These are phyloP conservation scores for Testicularia cyperi DNA, from an alignment of 1,284 basidiomycete genomes.

Conservation along the genomic window DNA sequence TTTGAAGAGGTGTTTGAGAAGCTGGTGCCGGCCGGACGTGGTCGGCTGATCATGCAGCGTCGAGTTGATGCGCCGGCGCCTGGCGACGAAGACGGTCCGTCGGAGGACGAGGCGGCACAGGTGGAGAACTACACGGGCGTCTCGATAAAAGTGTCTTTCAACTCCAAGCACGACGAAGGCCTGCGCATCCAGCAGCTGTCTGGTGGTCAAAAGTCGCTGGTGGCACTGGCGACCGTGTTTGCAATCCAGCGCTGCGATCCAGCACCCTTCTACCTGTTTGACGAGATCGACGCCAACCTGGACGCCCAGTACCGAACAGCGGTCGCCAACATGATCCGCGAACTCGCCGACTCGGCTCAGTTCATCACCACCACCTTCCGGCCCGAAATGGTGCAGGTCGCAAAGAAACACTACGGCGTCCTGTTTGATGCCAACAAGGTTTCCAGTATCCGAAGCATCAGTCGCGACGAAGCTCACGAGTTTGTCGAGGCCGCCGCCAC, in stretches of 20 bases:
- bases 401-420: constrained; percentile 98
- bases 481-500: constrained; percentile 70
- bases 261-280: constrained; percentile 99
- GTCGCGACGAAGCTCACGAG: constrained; percentile 78
- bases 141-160: constrained; percentile 97
- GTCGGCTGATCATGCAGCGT: constrained; percentile 86
- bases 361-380: constrained; percentile 99
- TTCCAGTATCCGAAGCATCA: constrained; percentile 75
- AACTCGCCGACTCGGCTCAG: constrained; percentile 80
- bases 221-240: constrained; percentile 93
- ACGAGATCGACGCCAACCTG: constrained; percentile 97
- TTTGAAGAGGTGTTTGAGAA: constrained; percentile 97
- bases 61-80: constrained; percentile 70
- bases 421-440: constrained; percentile 94
- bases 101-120: constrained; percentile 58
- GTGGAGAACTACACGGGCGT: constrained; percentile 96
- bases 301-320: constrained; percentile 97
- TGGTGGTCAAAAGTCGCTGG: constrained; percentile 95
- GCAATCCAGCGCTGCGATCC: constrained; percentile 99
- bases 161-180: constrained; percentile 94
- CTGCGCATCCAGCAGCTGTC: constrained; percentile 93
- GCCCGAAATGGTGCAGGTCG: constrained; percentile 90
- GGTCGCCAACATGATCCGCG: constrained; percentile 94
- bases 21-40: constrained; percentile 91
- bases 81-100: constrained; percentile 55